Percentiles rank a stretch among this genome's conserved stretches.
These are phyloP conservation scores for Fusarium lyarnte DNA, from an alignment of 2,329 filamentous ascomycete genomes.

Conservation along the genomic window DNA sequence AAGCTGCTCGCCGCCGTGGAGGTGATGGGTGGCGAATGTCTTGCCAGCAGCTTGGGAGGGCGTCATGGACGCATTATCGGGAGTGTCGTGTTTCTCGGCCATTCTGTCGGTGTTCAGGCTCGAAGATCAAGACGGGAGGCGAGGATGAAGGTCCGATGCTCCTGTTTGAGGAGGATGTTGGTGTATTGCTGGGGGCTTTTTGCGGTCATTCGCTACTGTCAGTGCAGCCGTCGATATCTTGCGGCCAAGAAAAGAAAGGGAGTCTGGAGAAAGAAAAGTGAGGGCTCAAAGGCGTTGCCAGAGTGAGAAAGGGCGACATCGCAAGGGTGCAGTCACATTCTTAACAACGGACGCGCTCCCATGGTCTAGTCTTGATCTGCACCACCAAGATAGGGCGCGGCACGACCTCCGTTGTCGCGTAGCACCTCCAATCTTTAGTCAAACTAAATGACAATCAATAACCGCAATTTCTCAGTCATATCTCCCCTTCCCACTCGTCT, in stretches of 20 bases:
- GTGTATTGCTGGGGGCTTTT: constrained; percentile 19
- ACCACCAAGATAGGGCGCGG: background rate
- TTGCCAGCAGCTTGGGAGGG: constrained; percentile 34
- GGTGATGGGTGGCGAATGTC: background rate
- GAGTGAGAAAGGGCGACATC: background rate
- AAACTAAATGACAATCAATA: background rate
- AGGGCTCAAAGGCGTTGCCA: background rate
- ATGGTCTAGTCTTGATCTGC: background rate
- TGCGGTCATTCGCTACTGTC: constrained; percentile 17
- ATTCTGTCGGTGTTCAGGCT: background rate
- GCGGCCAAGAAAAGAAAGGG: background rate
- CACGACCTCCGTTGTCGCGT: background rate
- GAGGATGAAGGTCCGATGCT: constrained; percentile 22
- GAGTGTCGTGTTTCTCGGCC: constrained; percentile 19
- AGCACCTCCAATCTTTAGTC: background rate
- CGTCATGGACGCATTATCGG: constrained; percentile 21
- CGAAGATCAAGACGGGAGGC: constrained; percentile 22
- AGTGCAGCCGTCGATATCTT: background rate
- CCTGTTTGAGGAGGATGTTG: constrained; percentile 22
- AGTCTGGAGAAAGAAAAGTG: background rate
- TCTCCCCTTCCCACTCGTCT: background rate
- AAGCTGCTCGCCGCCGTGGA: constrained; percentile 21
- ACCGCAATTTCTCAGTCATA: constrained; percentile 7
- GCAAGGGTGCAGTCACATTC: background rate
- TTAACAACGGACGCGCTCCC: background rate